Conservation (phyloP, 345 rosid genomes). For the Arabis hirsuta region DNA sequence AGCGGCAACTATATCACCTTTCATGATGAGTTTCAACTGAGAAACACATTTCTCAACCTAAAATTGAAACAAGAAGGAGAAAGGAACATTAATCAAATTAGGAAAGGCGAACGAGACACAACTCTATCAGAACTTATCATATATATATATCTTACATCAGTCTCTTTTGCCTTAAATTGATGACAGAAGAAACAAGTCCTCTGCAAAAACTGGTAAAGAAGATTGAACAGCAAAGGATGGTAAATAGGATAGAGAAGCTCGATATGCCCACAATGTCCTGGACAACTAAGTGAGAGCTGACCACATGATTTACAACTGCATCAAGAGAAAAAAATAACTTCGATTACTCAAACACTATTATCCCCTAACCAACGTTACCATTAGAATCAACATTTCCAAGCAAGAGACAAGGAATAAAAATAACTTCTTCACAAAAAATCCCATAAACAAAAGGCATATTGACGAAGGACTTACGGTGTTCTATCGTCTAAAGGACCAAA, state of each 20-base stretch:
- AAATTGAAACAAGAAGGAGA: slow-evolving; percentile 30
- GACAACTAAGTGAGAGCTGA: slow-evolving; percentile 59
- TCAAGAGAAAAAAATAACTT: slow-evolving; percentile 9
- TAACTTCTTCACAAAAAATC: not conserved
- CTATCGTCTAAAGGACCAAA: slow-evolving; percentile 56
- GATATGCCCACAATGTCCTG: slow-evolving; percentile 95
- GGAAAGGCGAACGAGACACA: slow-evolving; percentile 1
- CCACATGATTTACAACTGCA: slow-evolving; percentile 91
- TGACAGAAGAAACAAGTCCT: slow-evolving; percentile 70
- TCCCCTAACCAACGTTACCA: slow-evolving; percentile 8
- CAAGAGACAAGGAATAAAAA: slow-evolving; percentile 1
- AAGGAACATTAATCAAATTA: slow-evolving; percentile 19
- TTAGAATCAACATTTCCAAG: slow-evolving; percentile 10
- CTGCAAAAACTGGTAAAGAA: slow-evolving; percentile 61
- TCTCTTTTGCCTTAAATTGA: slow-evolving; percentile 52
- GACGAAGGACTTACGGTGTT: slow-evolving; percentile 45
- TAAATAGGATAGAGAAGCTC: slow-evolving; percentile 74
- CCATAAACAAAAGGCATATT: not conserved
- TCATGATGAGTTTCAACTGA: slow-evolving; percentile 70
- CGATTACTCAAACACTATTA: not conserved
- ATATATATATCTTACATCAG: slow-evolving; percentile 47
- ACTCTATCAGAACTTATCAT: slow-evolving; percentile 2
- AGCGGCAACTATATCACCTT: slow-evolving; percentile 79
- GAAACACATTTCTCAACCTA: slow-evolving; percentile 66
- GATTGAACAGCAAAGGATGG: slow-evolving; percentile 76